A percentile compares a stretch with the other conserved stretches of the same genome.
phyloP scores from a whole-genome alignment of 257 asterid species.

The Rauvolfia tetraphylla region DNA sequence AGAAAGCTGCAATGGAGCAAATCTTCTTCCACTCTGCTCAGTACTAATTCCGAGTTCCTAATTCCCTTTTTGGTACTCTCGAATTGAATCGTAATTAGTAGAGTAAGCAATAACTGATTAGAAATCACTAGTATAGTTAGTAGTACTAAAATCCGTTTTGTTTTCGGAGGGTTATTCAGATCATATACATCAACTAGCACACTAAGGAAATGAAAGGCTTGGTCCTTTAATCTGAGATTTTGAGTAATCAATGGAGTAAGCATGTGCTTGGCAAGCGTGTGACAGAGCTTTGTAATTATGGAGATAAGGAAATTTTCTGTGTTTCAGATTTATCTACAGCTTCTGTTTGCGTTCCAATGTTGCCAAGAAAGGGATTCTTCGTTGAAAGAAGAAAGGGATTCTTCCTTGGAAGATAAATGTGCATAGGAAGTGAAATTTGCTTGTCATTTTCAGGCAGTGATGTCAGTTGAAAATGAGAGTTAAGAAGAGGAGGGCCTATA shows the following conservation, averaged over 20 bases:
- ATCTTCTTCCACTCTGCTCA: background rate
- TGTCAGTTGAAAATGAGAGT: too few relatives aligned
- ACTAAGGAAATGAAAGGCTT: background rate
- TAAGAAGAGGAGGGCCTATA: too few relatives aligned
- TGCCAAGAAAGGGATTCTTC: background rate
- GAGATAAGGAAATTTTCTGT: too few relatives aligned
- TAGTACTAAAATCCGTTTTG: background rate
- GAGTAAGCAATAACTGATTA: background rate
- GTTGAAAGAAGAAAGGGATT: too few relatives aligned
- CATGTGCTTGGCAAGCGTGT: too few relatives aligned
- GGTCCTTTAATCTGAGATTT: background rate
- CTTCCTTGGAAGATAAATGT: too few relatives aligned
- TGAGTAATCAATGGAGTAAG: background rate
- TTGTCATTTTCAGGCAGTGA: background rate
- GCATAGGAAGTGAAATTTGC: background rate
- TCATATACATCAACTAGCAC: background rate
- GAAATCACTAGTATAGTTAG: background rate
- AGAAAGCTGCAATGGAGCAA: conserved; percentile 6
- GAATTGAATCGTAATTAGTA: background rate
- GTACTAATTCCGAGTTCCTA: background rate
- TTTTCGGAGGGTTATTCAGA: background rate
- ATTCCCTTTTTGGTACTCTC: background rate
- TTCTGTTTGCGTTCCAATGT: background rate
- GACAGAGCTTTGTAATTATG: too few relatives aligned
- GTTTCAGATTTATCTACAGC: too few relatives aligned